A percentile compares a stretch with the other conserved stretches of the same genome.
These are phyloP conservation scores for Diaporthe aspalathi DNA, from an alignment of 2,329 filamentous ascomycete genomes.

Conservation along the genomic window DNA sequence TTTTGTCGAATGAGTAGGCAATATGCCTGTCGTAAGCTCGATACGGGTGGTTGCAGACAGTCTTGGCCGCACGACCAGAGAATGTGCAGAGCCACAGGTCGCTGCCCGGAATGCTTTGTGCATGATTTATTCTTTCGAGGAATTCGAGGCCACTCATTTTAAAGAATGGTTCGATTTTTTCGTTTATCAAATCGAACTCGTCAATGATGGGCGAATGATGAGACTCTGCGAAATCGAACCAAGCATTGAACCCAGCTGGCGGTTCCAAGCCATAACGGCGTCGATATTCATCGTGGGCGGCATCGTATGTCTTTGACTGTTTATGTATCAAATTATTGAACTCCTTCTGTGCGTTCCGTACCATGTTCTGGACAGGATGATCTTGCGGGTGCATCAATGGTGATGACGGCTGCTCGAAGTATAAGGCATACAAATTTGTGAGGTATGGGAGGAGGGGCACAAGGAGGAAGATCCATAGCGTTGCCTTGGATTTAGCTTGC, in stretches of 20 bases:
- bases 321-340: constrained; percentile 49
- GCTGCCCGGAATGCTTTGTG: constrained; percentile 18
- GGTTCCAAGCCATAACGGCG: constrained; percentile 56
- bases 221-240: constrained; percentile 56
- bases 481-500: constrained; percentile 43
- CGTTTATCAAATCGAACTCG: constrained; percentile 59
- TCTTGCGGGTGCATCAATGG: not conserved
- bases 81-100: constrained; percentile 30
- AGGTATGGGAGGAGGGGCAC: constrained; percentile 49
- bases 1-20: constrained; percentile 3
- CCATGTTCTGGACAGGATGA: constrained; percentile 53
- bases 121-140: constrained; percentile 43
- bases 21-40: constrained; percentile 31
- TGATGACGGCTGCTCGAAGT: constrained; percentile 34
- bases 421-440: constrained; percentile 45
- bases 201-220: constrained; percentile 60
- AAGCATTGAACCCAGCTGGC: constrained; percentile 58
- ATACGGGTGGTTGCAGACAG: constrained; percentile 22
- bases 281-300: constrained; percentile 55
- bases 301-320: constrained; percentile 53
- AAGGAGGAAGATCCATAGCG: constrained; percentile 49
- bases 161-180: constrained; percentile 55
- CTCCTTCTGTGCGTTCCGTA: constrained; percentile 43
- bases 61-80: constrained; percentile 45
- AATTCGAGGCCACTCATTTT: constrained; percentile 52